A percentile compares a stretch with the other conserved stretches of the same genome.
Evolutionary conservation across 805 yeast genomes (phyloP).

Genomic region (Saturnispora gosingensis): DNA sequence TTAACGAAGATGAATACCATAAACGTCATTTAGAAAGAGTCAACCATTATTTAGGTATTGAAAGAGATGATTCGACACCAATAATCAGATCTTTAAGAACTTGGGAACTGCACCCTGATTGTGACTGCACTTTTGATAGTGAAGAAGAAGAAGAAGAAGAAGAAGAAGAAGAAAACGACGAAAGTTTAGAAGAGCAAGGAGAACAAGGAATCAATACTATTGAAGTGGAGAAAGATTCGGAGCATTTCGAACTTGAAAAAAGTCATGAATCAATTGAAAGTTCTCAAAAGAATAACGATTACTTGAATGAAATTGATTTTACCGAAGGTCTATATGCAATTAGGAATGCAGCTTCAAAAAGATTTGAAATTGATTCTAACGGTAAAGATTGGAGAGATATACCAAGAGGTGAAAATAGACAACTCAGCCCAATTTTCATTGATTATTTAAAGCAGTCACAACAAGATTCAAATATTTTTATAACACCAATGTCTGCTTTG

Average conservation of each 20-base stretch:
- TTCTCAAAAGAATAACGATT: background rate
- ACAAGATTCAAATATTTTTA: constrained; percentile 16
- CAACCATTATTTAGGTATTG: constrained; percentile 5
- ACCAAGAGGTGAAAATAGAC: constrained; percentile 49
- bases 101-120: constrained; percentile 29
- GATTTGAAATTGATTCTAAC: constrained; percentile 43
- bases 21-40: constrained; percentile 6
- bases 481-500: constrained; percentile 23
- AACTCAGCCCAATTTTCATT: constrained; percentile 23
- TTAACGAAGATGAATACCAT: constrained; percentile 11
- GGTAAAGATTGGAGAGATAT: constrained; percentile 70
- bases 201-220: background rate
- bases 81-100: constrained; percentile 1
- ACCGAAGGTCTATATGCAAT: constrained; percentile 25
- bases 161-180: constrained; percentile 5
- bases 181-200: constrained; percentile 11
- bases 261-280: background rate
- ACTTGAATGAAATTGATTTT: background rate
- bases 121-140: constrained; percentile 26
- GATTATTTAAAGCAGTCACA: constrained; percentile 18
- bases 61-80: constrained; percentile 6
- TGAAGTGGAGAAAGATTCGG: background rate
- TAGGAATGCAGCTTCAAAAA: constrained; percentile 24
- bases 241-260: background rate
- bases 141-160: constrained; percentile 16